Conservation (phyloP, 768 basidiomycete species). For the Imleria badia region DNA sequence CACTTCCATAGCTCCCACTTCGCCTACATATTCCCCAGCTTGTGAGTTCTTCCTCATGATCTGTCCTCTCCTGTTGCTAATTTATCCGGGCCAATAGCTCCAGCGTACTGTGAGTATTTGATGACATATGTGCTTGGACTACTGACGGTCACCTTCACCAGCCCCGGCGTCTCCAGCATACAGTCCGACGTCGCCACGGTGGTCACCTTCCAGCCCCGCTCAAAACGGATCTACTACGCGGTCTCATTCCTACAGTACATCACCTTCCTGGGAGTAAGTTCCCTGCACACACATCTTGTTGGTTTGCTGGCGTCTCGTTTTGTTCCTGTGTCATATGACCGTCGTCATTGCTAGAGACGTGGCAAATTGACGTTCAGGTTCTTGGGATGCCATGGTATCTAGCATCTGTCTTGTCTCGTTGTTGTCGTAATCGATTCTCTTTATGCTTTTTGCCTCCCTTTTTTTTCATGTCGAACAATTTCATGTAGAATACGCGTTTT, state of each 20-base stretch:
- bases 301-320: constrained; percentile 6
- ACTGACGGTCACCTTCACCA: constrained; percentile 31
- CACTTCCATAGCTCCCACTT: constrained; percentile 65
- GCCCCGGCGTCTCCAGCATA: constrained; percentile 86
- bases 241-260: constrained; percentile 44
- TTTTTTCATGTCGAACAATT: constrained; percentile 28
- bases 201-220: constrained; percentile 81
- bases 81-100: constrained; percentile 44
- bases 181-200: constrained; percentile 81
- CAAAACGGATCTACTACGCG: constrained; percentile 46
- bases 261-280: constrained; percentile 52
- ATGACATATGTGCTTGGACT: background rate
- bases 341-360: constrained; percentile 8
- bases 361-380: constrained; percentile 1
- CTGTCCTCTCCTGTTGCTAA: constrained; percentile 2
- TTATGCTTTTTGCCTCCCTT: constrained; percentile 1
- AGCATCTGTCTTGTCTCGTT: constrained; percentile 23
- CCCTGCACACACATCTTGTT: constrained; percentile 3
- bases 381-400: constrained; percentile 18
- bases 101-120: constrained; percentile 68
- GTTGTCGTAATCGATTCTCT: constrained; percentile 8
- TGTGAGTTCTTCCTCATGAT: constrained; percentile 50
- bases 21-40: constrained; percentile 84
- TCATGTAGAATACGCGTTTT: constrained; percentile 23
- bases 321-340: constrained; percentile 2